These are phyloP conservation scores for Suillus decipiens DNA, from an alignment of 768 basidiomycete genomes.

Conservation along the genomic window DNA sequence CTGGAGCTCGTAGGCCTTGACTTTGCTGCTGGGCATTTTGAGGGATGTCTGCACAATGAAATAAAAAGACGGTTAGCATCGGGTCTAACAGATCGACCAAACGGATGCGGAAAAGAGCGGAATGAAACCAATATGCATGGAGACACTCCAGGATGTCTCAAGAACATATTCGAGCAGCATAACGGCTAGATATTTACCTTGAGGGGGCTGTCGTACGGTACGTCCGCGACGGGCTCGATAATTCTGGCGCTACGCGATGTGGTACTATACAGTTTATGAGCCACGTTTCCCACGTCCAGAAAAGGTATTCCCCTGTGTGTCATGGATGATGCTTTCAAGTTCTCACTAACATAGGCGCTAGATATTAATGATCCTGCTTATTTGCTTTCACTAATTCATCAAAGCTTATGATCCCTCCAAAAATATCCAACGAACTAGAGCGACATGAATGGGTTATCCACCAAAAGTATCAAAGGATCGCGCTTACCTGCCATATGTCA, in stretches of 20 bases:
- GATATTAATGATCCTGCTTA: conserved; percentile 13
- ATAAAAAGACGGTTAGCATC: conserved; percentile 3
- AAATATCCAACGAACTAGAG: conserved; percentile 64
- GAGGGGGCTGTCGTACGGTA: conserved; percentile 35
- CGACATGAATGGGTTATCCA: conserved; percentile 4
- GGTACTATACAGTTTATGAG: conserved; percentile 44
- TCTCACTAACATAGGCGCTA: neutral
- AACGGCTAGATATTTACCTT: conserved; percentile 35
- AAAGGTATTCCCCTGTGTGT: conserved; percentile 12
- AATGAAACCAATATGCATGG: conserved; percentile 2
- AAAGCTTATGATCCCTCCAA: conserved; percentile 67
- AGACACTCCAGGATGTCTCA: neutral
- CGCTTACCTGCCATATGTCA: conserved; percentile 40
- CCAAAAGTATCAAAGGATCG: neutral
- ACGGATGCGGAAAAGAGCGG: conserved; percentile 7
- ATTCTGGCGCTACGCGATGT: conserved; percentile 31
- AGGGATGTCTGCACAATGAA: conserved; percentile 28
- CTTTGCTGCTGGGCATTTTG: conserved; percentile 86
- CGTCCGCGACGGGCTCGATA: conserved; percentile 29
- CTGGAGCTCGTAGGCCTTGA: conserved; percentile 96
- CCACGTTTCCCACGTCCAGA: conserved; percentile 39
- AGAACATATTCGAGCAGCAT: conserved; percentile 1
- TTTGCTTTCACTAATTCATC: conserved; percentile 47
- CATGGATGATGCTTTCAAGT: neutral
- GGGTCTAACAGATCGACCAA: conserved; percentile 5